Percentiles rank a stretch among this genome's conserved stretches.
phyloP scores from a whole-genome alignment of 805 yeast species.

The Pichia cephalocereana region DNA sequence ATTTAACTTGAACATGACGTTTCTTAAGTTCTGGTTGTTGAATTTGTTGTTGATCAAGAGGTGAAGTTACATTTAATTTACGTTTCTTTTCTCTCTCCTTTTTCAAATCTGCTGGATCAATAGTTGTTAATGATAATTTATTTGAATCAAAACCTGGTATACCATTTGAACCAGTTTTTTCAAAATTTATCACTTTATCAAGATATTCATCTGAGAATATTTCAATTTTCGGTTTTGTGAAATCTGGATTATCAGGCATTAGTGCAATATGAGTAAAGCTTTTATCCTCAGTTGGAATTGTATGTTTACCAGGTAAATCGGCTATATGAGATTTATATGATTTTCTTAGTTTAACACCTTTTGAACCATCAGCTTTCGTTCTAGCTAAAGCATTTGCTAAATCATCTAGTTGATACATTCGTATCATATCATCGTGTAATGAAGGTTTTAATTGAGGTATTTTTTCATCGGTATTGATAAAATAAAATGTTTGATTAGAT shows the following conservation, averaged over 20 bases:
- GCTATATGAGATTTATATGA: conserved; percentile 89
- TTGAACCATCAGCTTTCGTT: conserved; percentile 77
- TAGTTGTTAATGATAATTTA: conserved; percentile 52
- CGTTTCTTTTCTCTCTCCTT: conserved; percentile 23
- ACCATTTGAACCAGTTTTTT: conserved; percentile 57
- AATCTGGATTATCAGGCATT: conserved; percentile 31
- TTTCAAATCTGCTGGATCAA: conserved; percentile 11
- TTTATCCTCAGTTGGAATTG: conserved; percentile 41
- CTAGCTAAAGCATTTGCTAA: conserved; percentile 79
- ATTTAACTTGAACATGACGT: conserved; percentile 27
- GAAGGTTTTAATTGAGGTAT: conserved; percentile 48
- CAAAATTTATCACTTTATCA: conserved; percentile 44
- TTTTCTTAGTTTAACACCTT: conserved; percentile 87
- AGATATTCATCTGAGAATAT: conserved; percentile 43
- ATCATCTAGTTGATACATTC: conserved; percentile 55
- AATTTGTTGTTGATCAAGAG: conserved; percentile 16
- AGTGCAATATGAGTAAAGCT: conserved; percentile 31
- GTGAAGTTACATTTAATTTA: conserved; percentile 12
- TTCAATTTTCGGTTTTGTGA: conserved; percentile 30
- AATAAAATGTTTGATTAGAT: conserved; percentile 17
- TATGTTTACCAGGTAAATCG: conserved; percentile 76
- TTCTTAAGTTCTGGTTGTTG: conserved; percentile 21
- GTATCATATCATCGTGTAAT: conserved; percentile 64
- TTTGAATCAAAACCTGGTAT: conserved; percentile 69
- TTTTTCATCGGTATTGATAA: conserved; percentile 21